These are phyloP conservation scores for Jatropha podagrica DNA, from an alignment of 441 rosid species.

Conservation along the genomic window DNA sequence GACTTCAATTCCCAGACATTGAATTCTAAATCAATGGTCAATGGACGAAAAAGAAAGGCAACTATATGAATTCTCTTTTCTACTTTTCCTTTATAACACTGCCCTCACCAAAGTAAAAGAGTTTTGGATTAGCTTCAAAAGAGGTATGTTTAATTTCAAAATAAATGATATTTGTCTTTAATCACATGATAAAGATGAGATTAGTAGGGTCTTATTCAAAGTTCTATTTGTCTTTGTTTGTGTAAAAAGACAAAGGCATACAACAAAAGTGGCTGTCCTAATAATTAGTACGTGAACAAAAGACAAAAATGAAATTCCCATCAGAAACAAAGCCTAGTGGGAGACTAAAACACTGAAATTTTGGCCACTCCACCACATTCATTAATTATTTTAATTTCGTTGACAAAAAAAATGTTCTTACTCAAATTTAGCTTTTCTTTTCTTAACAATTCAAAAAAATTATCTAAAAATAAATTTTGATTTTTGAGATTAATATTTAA, in stretches of 20 bases:
- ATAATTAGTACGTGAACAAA: no score
- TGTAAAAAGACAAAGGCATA: not conserved
- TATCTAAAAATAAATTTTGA: no score
- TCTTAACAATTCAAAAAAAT: no score
- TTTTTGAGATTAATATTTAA: no score
- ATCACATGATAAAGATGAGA: no score
- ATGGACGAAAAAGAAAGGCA: slow-evolving; percentile 12
- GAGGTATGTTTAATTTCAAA: no score
- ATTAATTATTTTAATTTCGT: no score
- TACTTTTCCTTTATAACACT: slow-evolving; percentile 24
- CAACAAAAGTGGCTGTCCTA: not conserved
- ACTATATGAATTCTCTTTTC: slow-evolving; percentile 11
- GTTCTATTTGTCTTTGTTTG: not conserved
- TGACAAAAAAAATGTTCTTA: no score
- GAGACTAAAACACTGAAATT: slow-evolving; percentile 2
- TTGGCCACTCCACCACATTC: not conserved
- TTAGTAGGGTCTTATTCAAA: no score
- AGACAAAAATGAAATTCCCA: not conserved
- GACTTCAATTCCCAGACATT: not conserved
- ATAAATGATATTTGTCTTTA: no score
- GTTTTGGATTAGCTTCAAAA: no score
- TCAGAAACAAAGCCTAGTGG: not conserved
- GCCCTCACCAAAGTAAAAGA: not conserved
- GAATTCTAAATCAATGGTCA: not conserved
- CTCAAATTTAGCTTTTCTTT: no score